Evolutionary conservation across 2,329 filamentous ascomycete species (phyloP), one percentile per base, ranked within the genome.

Genomic region (Beauveria asiatica): DNA sequence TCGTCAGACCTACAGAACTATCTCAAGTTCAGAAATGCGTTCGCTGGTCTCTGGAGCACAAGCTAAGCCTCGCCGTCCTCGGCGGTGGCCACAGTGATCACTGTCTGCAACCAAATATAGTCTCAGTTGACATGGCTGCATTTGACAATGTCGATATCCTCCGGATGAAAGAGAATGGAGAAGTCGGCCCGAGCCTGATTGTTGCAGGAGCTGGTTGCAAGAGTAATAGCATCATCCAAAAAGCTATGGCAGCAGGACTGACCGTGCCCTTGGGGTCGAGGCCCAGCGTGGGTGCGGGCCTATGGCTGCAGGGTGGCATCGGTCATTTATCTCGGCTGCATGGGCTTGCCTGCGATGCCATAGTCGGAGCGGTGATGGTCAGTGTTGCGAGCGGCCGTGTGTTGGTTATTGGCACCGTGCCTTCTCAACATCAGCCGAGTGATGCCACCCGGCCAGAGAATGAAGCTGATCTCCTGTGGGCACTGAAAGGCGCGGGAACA

Each of bases 261-360:
- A 81, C 79, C 59, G 78, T 87, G 2, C 83, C 84, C 0, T 68
- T 87, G 3, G 85, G 84, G 2, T 68, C 82, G 27, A 81, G 84
- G 6, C 84, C 84, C 63, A 56, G 83, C 64, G 83, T 87, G 27
- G 84, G 85, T 3, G 78, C 82, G 0, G 85, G 85, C 0, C 64
- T 84, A 16, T 87, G 83, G 82, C 73, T 88, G 51, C 83, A 87
- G 73, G 85, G 85, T 45, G 84, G 84, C 57, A 83, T 87, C 53
- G 83, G 84, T 2, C 83, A 86, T 64, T 71, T 85, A n/a, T 66
- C 79, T 41, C 75, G 83, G 61, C 59, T 75, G 9, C 69, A 83
- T 63, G 83, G 84, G 1, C 81, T 88, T 13, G 63, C 82, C 3
- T 86, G 82, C 64, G 84, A 87, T 23, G 17, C 27, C 6, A 80